These are phyloP conservation scores for Ettlia oleoabundans DNA, from an alignment of 139 green algal species.

Conservation along the genomic window DNA sequence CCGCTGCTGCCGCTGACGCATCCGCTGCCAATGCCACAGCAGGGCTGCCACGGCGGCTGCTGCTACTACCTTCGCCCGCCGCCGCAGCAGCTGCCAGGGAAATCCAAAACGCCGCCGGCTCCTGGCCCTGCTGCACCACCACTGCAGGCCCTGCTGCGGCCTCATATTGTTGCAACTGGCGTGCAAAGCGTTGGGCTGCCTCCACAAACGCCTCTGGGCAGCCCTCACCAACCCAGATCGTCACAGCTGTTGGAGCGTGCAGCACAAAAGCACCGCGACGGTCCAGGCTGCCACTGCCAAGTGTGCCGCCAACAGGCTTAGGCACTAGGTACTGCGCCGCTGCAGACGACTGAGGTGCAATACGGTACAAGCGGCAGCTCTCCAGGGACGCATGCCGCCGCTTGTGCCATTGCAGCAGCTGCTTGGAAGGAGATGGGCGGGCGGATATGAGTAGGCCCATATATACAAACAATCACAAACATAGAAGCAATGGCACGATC, in stretches of 20 bases:
- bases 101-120: conserved; percentile 35
- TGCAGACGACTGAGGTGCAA: conserved; percentile 74
- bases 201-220: conserved; percentile 42
- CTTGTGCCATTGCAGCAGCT: conserved; percentile 94
- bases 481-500: no score
- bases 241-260: conserved; percentile 37
- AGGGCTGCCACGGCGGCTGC: not conserved
- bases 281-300: conserved; percentile 55
- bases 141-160: conserved; percentile 32
- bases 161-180: conserved; percentile 64
- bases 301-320: conserved; percentile 32
- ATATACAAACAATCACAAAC: no score
- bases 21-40: not conserved
- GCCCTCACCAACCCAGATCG: conserved; percentile 56
- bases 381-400: conserved; percentile 36
- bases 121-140: conserved; percentile 57
- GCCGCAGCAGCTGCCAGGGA: not conserved
- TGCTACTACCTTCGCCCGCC: not conserved
- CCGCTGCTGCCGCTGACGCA: not conserved
- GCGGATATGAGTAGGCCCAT: not conserved
- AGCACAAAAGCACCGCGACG: conserved; percentile 71
- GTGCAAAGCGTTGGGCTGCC: conserved; percentile 52
- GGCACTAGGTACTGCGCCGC: conserved; percentile 71
- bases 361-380: conserved; percentile 69
- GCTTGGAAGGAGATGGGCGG: no score